These are phyloP conservation scores for Leishmania turanica DNA, from an alignment of 208 protist genomes.

Conservation along the genomic window DNA sequence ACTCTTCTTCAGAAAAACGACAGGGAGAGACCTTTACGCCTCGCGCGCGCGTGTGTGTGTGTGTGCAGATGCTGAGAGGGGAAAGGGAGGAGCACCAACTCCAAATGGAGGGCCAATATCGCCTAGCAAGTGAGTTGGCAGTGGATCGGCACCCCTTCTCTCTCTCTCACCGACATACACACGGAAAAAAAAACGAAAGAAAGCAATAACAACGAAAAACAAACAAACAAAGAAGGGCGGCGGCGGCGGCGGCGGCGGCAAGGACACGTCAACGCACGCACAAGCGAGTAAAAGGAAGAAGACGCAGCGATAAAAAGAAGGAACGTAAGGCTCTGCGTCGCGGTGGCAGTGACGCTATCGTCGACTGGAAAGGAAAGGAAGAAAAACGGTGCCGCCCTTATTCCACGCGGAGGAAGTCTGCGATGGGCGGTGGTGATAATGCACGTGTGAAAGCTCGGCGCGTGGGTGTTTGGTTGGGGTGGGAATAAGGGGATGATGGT, in stretches of 20 bases:
- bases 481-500: not conserved
- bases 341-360: not conserved
- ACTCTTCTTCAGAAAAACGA: not conserved
- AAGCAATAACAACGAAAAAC: not conserved
- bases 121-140: not conserved
- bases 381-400: not conserved
- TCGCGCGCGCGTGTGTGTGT: not conserved
- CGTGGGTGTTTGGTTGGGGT: not conserved
- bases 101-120: not conserved
- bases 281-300: not conserved
- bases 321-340: not conserved
- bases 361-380: not conserved
- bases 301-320: constrained; percentile 1
- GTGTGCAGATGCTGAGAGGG: not conserved
- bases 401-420: not conserved
- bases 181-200: not conserved
- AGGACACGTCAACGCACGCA: not conserved
- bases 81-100: too few species aligned
- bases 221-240: rapidly evolving
- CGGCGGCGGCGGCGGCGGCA: not conserved
- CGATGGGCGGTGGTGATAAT: not conserved
- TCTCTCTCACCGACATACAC: not conserved
- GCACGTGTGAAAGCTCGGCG: not conserved
- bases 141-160: not conserved
- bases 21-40: not conserved